These are phyloP conservation scores for Saksenaea oblongispora DNA, from an alignment of 371 early-diverging fungal species.

Conservation along the genomic window DNA sequence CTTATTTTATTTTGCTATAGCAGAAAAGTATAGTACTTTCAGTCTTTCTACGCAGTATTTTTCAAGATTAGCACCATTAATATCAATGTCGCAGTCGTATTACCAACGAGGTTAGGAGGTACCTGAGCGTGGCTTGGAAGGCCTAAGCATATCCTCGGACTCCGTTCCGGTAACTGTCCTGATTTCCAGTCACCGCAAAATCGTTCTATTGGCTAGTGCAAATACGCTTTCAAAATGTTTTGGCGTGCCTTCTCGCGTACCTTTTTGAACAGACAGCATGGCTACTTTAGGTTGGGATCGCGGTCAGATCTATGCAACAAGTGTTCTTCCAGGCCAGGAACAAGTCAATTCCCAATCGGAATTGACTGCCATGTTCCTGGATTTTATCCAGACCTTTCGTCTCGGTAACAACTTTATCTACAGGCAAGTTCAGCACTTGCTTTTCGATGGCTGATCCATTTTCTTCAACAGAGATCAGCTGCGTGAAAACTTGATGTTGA, in stretches of 20 bases:
- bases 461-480: conserved; percentile 80
- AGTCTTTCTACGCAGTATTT: no score
- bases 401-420: conserved; percentile 78
- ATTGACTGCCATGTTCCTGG: conserved; percentile 61
- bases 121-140: no score
- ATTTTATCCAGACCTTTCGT: conserved; percentile 79
- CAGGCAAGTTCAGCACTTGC: conserved; percentile 41
- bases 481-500: conserved; percentile 75
- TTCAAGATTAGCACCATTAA: no score
- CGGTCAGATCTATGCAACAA: conserved; percentile 72
- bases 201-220: no score
- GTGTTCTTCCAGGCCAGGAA: conserved; percentile 65
- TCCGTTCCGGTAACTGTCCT: no score
- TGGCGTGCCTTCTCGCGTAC: not conserved
- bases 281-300: conserved; percentile 81
- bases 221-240: not conserved
- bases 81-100: no score
- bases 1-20: no score
- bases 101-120: no score
- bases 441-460: not conserved
- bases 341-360: conserved; percentile 54
- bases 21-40: no score
- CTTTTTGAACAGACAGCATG: conserved; percentile 22
- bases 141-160: no score
- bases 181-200: no score